phyloP scores from a whole-genome alignment of 192 early-diverging fungal species.

The Coemansia sp. region DNA sequence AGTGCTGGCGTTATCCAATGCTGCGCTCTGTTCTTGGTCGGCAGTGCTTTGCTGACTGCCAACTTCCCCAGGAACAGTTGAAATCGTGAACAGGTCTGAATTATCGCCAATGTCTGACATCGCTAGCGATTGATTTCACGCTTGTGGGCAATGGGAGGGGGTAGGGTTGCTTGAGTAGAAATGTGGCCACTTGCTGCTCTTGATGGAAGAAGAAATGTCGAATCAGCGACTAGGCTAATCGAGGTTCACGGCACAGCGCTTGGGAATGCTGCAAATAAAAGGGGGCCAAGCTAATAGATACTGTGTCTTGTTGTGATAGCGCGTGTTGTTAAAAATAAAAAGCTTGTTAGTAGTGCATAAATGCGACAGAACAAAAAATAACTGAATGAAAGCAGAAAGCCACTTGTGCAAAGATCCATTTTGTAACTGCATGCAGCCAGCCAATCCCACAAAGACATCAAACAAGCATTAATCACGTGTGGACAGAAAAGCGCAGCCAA shows the following conservation, averaged over 20 bases:
- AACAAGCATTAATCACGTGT: too few species aligned
- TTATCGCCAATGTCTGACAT: slow-evolving; percentile 20
- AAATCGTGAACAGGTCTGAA: slow-evolving; percentile 6
- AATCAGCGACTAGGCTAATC: not conserved
- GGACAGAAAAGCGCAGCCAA: too few species aligned
- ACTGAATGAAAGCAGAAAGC: too few species aligned
- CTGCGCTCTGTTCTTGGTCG: not conserved
- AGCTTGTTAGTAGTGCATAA: too few species aligned
- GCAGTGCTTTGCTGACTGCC: not conserved
- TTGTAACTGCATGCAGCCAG: too few species aligned
- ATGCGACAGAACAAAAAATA: too few species aligned
- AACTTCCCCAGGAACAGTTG: slow-evolving; percentile 5
- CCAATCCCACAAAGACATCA: too few species aligned
- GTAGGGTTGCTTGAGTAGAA: not conserved
- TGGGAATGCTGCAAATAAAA: not conserved
- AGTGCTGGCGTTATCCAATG: not conserved
- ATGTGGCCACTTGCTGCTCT: not conserved
- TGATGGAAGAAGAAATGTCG: slow-evolving; percentile 2
- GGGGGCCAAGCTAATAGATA: too few species aligned
- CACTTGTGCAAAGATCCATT: too few species aligned
- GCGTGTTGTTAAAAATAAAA: too few species aligned
- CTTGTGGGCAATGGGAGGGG: not conserved
- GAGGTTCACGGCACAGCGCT: not conserved
- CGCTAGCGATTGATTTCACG: slow-evolving; percentile 1
- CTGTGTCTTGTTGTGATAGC: too few species aligned